These are phyloP conservation scores for Emmonsia crescens DNA, from an alignment of 2,329 filamentous ascomycete species.

Conservation along the genomic window DNA sequence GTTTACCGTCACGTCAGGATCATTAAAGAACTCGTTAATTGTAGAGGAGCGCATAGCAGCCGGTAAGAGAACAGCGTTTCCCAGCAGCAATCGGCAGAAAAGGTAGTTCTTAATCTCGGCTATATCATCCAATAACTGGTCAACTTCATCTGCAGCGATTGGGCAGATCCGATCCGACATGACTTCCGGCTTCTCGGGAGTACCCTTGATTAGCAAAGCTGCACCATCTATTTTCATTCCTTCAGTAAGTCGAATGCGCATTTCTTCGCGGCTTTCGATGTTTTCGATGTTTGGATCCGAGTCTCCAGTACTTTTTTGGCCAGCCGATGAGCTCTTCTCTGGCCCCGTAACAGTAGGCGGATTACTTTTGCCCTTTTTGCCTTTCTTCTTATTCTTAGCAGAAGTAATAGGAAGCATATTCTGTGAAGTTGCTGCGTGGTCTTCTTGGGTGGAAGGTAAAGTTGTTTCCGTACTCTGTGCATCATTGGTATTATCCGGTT, in stretches of 20 bases:
- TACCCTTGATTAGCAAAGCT: conserved; percentile 10
- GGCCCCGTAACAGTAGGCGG: neutral
- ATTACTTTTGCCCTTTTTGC: conserved; percentile 1
- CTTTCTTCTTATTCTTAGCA: conserved; percentile 22
- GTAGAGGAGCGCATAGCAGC: conserved; percentile 29
- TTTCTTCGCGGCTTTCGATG: conserved; percentile 35
- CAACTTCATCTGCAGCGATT: conserved; percentile 35
- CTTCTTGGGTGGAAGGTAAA: neutral
- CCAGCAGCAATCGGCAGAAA: conserved; percentile 39
- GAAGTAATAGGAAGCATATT: neutral
- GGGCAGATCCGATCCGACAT: conserved; percentile 25
- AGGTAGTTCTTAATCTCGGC: conserved; percentile 40
- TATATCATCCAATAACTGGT: conserved; percentile 34
- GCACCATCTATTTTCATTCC: conserved; percentile 27
- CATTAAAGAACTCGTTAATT: conserved; percentile 37
- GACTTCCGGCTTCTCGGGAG: conserved; percentile 23
- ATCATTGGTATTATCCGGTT: neutral
- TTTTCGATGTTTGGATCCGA: conserved; percentile 27
- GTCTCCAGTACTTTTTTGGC: conserved; percentile 14
- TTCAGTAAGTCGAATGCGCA: conserved; percentile 31
- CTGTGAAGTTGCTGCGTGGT: neutral
- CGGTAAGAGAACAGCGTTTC: conserved; percentile 37
- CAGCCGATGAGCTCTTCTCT: neutral
- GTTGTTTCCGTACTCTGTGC: neutral
- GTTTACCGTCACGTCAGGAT: conserved; percentile 31